Conservation (phyloP, 23 red algal genomes). For the Gracilaria vermiculophylla region DNA sequence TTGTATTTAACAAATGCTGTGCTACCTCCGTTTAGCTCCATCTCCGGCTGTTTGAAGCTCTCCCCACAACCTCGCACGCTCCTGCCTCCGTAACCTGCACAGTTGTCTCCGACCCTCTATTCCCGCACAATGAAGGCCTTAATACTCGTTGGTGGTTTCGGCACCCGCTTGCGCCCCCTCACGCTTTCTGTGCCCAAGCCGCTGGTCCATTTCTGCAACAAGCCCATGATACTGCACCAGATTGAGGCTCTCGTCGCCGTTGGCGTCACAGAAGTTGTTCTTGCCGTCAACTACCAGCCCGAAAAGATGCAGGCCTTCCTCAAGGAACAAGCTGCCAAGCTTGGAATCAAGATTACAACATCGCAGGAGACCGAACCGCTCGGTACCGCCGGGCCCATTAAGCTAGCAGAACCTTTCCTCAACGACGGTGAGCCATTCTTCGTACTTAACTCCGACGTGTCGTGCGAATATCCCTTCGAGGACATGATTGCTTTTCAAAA, state of each 20-base stretch:
- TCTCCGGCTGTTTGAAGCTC: background rate
- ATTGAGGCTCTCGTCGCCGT: constrained; percentile 95
- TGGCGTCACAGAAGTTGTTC: constrained; percentile 93
- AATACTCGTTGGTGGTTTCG: constrained; percentile 99
- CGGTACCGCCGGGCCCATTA: constrained; percentile 96
- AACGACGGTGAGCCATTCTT: constrained; percentile 99
- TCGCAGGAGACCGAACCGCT: constrained; percentile 93
- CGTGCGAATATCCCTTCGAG: constrained; percentile 85
- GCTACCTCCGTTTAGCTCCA: background rate
- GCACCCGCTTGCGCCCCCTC: constrained; percentile 95
- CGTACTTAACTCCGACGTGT: constrained; percentile 98
- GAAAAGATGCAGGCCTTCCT: constrained; percentile 95
- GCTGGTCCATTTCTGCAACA: constrained; percentile 98
- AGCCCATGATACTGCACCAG: constrained; percentile 99
- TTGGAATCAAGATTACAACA: constrained; percentile 98
- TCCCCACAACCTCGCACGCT: background rate
- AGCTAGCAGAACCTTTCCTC: constrained; percentile 90
- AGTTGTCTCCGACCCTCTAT: background rate
- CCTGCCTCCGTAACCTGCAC: background rate
- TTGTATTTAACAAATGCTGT: background rate
- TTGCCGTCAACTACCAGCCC: constrained; percentile 98
- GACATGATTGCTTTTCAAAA: constrained; percentile 92
- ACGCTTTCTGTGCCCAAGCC: constrained; percentile 96
- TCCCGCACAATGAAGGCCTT: constrained; percentile 86
- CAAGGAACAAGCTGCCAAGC: constrained; percentile 63